These are phyloP conservation scores for Phaeosphaeriaceae sp. DNA, from an alignment of 2,329 filamentous ascomycete species.

Conservation along the genomic window DNA sequence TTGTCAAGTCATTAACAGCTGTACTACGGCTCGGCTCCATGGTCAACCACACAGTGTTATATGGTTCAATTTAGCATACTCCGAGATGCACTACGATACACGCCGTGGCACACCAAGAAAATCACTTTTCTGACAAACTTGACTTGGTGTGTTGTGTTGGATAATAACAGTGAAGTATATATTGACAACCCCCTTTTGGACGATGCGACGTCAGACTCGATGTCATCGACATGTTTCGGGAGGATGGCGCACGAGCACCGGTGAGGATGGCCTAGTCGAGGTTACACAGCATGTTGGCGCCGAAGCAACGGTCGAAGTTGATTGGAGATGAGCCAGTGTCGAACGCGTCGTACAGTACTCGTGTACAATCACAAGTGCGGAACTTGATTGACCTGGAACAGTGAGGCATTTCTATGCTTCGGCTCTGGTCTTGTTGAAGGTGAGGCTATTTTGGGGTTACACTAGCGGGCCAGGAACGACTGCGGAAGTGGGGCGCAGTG, in stretches of 20 bases:
- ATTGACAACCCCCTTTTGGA: not conserved
- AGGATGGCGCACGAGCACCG: conserved; percentile 4
- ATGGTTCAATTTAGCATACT: not conserved
- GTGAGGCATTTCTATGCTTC: not conserved
- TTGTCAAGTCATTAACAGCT: not conserved
- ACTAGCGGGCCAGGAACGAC: conserved; percentile 24
- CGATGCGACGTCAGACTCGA: not conserved
- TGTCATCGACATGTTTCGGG: not conserved
- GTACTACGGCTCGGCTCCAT: not conserved
- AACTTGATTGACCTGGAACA: not conserved
- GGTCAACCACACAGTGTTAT: not conserved
- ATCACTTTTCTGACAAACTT: not conserved
- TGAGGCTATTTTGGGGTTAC: conserved; percentile 7
- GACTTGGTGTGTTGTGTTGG: not conserved
- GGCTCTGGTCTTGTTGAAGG: not conserved
- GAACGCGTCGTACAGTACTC: not conserved
- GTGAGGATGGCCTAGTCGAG: conserved; percentile 7
- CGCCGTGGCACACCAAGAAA: not conserved
- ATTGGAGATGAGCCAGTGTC: not conserved
- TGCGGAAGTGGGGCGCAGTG: conserved; percentile 20
- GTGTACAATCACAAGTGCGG: not conserved
- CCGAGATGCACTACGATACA: not conserved
- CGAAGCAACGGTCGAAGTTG: not conserved
- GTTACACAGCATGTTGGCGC: conserved; percentile 1
- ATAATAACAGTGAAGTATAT: not conserved